Base-by-base conservation (phyloP, 2,329 filamentous ascomycete species). In the Trichoderma sp. region DNA sequence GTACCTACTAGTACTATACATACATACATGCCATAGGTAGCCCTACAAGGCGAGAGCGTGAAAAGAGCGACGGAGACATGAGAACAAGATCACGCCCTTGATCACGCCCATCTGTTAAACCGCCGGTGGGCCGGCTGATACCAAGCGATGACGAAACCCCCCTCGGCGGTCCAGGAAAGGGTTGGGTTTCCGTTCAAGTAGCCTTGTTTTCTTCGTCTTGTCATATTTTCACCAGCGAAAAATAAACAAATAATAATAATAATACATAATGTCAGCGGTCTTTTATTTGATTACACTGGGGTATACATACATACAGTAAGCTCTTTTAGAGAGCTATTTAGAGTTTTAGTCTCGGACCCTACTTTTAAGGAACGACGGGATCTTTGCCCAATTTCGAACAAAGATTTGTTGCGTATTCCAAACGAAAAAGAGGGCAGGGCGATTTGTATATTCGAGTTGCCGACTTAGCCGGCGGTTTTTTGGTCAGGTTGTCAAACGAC, bases 1-100 rank as follows among this genome's bases (percentile, higher is more conserved):
- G 65, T 19, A 21, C n/a, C 33, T 35, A 35, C 33, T 35, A 35
- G 27, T 8, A 33, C 10, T 35, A 33, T 8, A 33, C 3, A 33
- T 33, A 33, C 31, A 33, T 35, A 35, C 33, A 27, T 27, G 27
- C 27, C 27, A 35, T 4, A 14, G 10, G 24, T 64, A 66, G 63
- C 63, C 63, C 40, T 66, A 49, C 40, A 27, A 29, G 63, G 53
- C 37, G 53, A 35, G 53, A 35, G 40, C n/a, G 27, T 58, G 27
- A 49, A 24, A 49, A 43, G 16, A 8, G 19, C n/a, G 37, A 19
- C 2, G 19, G 16, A 43, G 37, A 19, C 16, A 7, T 6, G 5
- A 8, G 6, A 43, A 43, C 16, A 43, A 21, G 47, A 49, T 35
- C 11, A 35, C 33, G 31, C 59, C 19, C 40, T n/a, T 33, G 49